Evolutionary conservation across 805 yeast species (phyloP).

Genomic region (Ascoidea asiatica): DNA sequence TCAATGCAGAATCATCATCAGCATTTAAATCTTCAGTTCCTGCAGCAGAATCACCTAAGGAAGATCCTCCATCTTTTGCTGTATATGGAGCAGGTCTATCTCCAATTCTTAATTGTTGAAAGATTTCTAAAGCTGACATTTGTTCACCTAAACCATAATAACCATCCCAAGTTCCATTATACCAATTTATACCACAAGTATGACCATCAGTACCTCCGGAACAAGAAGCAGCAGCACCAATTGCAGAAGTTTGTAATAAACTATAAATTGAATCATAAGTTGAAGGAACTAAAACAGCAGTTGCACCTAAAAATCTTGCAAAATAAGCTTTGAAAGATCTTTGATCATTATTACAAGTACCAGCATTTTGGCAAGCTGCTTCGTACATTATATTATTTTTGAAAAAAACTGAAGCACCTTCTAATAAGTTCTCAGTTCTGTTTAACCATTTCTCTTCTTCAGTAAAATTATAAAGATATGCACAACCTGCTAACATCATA

Average conservation of each 20-base stretch:
- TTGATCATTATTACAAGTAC: slow-evolving; percentile 73
- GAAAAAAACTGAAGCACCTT: slow-evolving; percentile 47
- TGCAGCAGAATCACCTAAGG: slow-evolving; percentile 53
- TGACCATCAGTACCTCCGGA: slow-evolving; percentile 79
- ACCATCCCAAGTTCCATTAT: slow-evolving; percentile 53
- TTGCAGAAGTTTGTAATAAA: slow-evolving; percentile 34
- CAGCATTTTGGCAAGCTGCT: slow-evolving; percentile 62
- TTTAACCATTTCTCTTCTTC: slow-evolving; percentile 50
- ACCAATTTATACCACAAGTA: slow-evolving; percentile 85
- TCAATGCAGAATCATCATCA: slow-evolving; percentile 24
- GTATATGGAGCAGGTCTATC: slow-evolving; percentile 46
- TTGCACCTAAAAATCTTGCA: slow-evolving; percentile 58
- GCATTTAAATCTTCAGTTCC: slow-evolving; percentile 36
- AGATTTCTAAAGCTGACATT: slow-evolving; percentile 65
- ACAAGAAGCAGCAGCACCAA: slow-evolving; percentile 72
- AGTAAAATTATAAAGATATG: slow-evolving; percentile 68
- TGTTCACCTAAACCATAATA: slow-evolving; percentile 83
- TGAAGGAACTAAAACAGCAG: slow-evolving; percentile 59
- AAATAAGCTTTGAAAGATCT: slow-evolving; percentile 84
- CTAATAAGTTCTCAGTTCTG: slow-evolving; percentile 41
- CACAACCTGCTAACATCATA: slow-evolving; percentile 63
- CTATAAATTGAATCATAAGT: slow-evolving; percentile 19
- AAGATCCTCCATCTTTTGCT: slow-evolving; percentile 52
- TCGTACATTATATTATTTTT: slow-evolving; percentile 52
- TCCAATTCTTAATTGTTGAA: slow-evolving; percentile 26